Percentiles rank a stretch among this genome's conserved stretches.
Evolutionary conservation across 169 alveolate genomes (phyloP).

Genomic region (Babesia ovata): DNA sequence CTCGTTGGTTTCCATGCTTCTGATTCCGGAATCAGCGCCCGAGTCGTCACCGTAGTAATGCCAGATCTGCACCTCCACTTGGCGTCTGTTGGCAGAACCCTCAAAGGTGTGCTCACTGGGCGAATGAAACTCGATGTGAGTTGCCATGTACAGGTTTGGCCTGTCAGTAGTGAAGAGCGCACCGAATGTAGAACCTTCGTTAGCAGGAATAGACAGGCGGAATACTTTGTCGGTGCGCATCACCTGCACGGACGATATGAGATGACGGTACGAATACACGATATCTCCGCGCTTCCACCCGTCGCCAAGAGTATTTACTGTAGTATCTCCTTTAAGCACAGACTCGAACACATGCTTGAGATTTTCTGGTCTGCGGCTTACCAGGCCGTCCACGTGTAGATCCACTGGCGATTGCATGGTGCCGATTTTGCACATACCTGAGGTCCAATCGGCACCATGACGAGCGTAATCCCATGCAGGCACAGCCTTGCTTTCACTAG

Average conservation of each 20-base stretch:
- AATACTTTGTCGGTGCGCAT: slow-evolving; percentile 76
- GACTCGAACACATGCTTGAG: slow-evolving; percentile 66
- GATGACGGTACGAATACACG: slow-evolving; percentile 77
- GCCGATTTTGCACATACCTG: slow-evolving; percentile 76
- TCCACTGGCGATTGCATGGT: slow-evolving; percentile 83
- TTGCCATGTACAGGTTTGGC: slow-evolving; percentile 77
- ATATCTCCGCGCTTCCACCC: slow-evolving; percentile 82
- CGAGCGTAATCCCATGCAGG: slow-evolving; percentile 71
- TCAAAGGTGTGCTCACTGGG: slow-evolving; percentile 88
- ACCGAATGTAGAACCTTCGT: slow-evolving; percentile 74
- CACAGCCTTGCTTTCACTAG: neutral
- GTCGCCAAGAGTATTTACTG: slow-evolving; percentile 9
- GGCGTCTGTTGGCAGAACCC: slow-evolving; percentile 83
- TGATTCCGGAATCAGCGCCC: slow-evolving; percentile 22
- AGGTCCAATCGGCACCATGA: slow-evolving; percentile 82
- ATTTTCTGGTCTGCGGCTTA: slow-evolving; percentile 63
- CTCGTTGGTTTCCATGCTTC: slow-evolving; percentile 24
- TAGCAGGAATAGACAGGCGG: slow-evolving; percentile 72
- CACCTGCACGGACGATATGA: slow-evolving; percentile 68
- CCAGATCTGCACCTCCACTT: slow-evolving; percentile 85
- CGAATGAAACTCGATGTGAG: slow-evolving; percentile 81
- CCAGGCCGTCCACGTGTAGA: slow-evolving; percentile 76
- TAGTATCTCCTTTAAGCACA: slow-evolving; percentile 58
- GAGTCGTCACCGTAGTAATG: slow-evolving; percentile 74
- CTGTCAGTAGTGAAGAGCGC: slow-evolving; percentile 82